Evolutionary conservation across 148 eudicot genomes (phyloP), one percentile per base, ranked within the genome.

Genomic region (Camellia granthamiana): DNA sequence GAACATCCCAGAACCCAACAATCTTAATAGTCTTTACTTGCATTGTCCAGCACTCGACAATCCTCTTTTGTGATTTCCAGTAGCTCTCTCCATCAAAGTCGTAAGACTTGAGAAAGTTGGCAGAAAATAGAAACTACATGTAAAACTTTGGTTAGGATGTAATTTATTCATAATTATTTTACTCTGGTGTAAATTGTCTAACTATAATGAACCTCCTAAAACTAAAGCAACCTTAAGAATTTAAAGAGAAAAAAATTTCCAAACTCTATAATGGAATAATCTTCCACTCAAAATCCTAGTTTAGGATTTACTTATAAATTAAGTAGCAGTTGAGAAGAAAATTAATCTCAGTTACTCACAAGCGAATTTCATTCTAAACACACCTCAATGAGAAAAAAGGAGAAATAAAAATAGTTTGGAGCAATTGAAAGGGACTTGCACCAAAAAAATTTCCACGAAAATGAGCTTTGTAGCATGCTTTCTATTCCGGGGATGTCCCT

Each of bases 11-110:
- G 38, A 72, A 72, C 42, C 38, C 16, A 21, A n/a, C 59, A 51
- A 72, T 21, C 75, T 72, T 52, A 72, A 72, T 21, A 23, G 15
- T 51, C 49, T 44, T 69, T 15, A 69, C 52, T 7, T 69, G 73
- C 54, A 69, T 7, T 23, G 44, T 43, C 11, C 18, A 47, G 8
- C 69, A 21, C 69, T 51, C 10, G 14, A 9, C n/a, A 47, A 7
- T 4, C 75, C 72, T 15, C 51, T 14, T 14, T 6, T 16, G 51
- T 42, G 72, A 69, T 69, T 7, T 43, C 51, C 72, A 69, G 52
- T 14, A 16, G 51, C 6, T 43, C 44, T 14, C 10, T 69, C 11
- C 72, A 69, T 69, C 69, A 41, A 42, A 68, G 30, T 69, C 19
- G 18, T 18, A 14, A 16, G 9, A 42, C 1, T 43, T 43, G 52